phyloP scores from a whole-genome alignment of 163 green algal genomes.

The Coccomyxa subellipsoidea region DNA sequence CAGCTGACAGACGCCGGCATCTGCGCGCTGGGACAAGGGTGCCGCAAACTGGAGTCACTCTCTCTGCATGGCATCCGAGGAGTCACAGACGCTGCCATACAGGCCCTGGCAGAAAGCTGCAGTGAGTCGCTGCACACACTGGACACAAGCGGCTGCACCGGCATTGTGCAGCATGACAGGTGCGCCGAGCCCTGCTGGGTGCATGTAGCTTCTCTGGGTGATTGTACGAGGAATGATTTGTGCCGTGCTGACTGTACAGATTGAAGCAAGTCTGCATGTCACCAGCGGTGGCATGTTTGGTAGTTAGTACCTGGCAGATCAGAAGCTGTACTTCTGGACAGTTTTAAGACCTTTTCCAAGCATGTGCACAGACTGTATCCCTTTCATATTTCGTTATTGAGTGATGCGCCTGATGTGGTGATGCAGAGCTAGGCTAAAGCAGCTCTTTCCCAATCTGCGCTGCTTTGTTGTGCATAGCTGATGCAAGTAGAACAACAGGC shows the following conservation, averaged over 20 bases:
- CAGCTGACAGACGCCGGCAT: constrained; percentile 21
- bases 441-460: not conserved
- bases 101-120: constrained; percentile 9
- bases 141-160: constrained; percentile 25
- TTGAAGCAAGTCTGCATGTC: no score
- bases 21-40: constrained; percentile 10
- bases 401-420: not conserved
- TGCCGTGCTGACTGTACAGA: no score
- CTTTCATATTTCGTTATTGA: no score
- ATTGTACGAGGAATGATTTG: no score
- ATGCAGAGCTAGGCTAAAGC: not conserved
- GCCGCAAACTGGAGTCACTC: constrained; percentile 13
- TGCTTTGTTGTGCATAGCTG: not conserved
- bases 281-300: no score
- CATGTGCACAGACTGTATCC: no score
- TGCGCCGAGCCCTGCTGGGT: no score
- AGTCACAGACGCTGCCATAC: constrained; percentile 19
- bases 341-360: no score
- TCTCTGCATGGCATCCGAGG: constrained; percentile 27
- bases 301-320: no score
- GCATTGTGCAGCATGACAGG: not conserved
- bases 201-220: no score
- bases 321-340: no score
- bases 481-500: not conserved
- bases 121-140: constrained; percentile 18